These are phyloP conservation scores for Barnettozyma wickerhamii DNA, from an alignment of 805 yeast genomes.

Conservation along the genomic window DNA sequence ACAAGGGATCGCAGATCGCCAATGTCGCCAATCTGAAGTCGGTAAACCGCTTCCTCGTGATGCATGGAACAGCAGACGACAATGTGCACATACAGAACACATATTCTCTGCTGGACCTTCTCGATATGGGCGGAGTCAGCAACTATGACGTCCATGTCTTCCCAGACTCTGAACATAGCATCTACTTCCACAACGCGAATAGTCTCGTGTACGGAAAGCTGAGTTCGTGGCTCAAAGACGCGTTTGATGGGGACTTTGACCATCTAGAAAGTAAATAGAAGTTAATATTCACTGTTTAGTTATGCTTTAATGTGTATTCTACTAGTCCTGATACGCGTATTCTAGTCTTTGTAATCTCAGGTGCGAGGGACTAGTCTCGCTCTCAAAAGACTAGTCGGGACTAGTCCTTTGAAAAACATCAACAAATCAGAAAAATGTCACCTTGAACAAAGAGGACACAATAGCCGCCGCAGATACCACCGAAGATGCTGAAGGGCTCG, in stretches of 20 bases:
- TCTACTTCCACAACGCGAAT: slow-evolving; percentile 68
- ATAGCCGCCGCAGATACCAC: background rate
- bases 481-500: background rate
- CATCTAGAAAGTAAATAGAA: slow-evolving; percentile 13
- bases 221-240: slow-evolving; percentile 58
- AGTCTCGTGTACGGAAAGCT: slow-evolving; percentile 64
- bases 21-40: slow-evolving; percentile 51
- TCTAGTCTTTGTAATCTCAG: too few species aligned
- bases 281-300: background rate
- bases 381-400: too few species aligned
- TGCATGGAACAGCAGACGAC: slow-evolving; percentile 98
- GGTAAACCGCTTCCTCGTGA: slow-evolving; percentile 66
- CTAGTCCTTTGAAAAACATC: too few species aligned
- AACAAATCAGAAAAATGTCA: too few species aligned
- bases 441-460: background rate
- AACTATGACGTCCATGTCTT: slow-evolving; percentile 78
- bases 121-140: slow-evolving; percentile 66
- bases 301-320: too few species aligned
- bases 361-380: too few species aligned
- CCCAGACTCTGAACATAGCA: slow-evolving; percentile 79
- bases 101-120: slow-evolving; percentile 65
- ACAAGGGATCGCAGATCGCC: slow-evolving; percentile 51
- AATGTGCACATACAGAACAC: slow-evolving; percentile 95
- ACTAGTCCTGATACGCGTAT: too few species aligned
- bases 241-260: slow-evolving; percentile 49